Evolutionary conservation across 805 yeast genomes (phyloP), one percentile per base, ranked within the genome.

Genomic region (Spathaspora girioi): DNA sequence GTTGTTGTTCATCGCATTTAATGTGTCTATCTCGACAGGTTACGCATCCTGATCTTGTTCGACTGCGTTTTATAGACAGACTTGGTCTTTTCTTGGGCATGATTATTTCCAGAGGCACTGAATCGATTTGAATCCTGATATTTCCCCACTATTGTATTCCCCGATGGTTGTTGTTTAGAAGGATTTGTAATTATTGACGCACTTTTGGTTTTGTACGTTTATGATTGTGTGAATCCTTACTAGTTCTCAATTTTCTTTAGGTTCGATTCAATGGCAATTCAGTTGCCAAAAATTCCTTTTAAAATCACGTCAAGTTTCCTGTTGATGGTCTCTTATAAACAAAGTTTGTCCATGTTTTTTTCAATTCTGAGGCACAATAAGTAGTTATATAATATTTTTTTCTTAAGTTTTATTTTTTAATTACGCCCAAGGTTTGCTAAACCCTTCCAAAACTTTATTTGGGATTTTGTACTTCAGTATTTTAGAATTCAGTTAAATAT

Each of bases 1-100:
- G 89, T 50, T 77, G 77, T 41, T 74, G 78, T 61, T 82, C 86
- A 59, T 84, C 88, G 65, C 89, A 84, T 60, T 83, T 84, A 71
- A 83, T 81, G 63, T 84, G 84, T 43, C 88, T 73, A 53, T 81
- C 80, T 49, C 88, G 78, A 59, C 89, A 84, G 10, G 84, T 81
- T 48, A 79, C 64, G 60, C 87, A 82, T 14, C 87, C 87, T 9
- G 76, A 70, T 48, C 78, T 63, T 11, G 77, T 71, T 56, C 78
- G 62, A 48, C 70, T 69, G 50, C 68, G 57, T 52, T 71, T 72
- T 14, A 46, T 43, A 26, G 61, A 47, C 17, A 61, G 59, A 45
- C 57, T 57, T 47, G 57, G 53, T 47, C 65, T 56, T 51, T 61
- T 64, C 45, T 60, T 63, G 14, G 65, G 66, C 69, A 65, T 65